Conservation (phyloP, 768 basidiomycete species). For the Solioccasus polychromus region DNA sequence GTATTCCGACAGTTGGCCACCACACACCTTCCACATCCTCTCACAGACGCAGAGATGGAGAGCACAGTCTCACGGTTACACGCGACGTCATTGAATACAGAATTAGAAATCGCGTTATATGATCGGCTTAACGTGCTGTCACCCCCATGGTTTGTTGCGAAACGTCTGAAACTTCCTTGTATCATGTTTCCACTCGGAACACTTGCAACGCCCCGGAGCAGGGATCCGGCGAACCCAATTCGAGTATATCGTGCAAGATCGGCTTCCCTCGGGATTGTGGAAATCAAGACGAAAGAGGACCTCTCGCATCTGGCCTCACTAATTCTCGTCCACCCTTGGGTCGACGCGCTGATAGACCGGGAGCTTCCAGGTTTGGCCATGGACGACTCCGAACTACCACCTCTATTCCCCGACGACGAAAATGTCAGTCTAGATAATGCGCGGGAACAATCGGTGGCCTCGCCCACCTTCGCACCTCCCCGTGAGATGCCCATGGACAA, state of each 20-base stretch:
- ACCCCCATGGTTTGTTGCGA: background rate
- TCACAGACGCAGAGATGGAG: background rate
- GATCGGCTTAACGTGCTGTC: background rate
- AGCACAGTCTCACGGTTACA: background rate
- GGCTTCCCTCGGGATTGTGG: background rate
- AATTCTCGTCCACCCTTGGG: conserved; percentile 14
- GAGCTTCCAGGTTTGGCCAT: background rate
- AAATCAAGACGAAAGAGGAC: conserved; percentile 6
- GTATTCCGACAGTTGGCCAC: conserved; percentile 1
- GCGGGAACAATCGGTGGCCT: too few species aligned
- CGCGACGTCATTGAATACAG: conserved; percentile 23
- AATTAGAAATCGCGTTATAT: background rate
- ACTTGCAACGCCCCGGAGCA: background rate
- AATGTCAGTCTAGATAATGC: too few species aligned
- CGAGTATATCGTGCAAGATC: conserved; percentile 3
- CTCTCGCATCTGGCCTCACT: background rate
- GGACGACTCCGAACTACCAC: too few species aligned
- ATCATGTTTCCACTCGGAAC: background rate
- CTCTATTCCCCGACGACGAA: too few species aligned
- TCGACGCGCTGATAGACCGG: conserved; percentile 4
- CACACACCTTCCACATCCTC: background rate
- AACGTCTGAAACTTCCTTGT: conserved; percentile 2
- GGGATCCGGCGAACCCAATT: too few species aligned
- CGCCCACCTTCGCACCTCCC: too few species aligned
- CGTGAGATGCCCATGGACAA: too few species aligned